Conservation (phyloP, 2,329 filamentous ascomycete genomes). For the Apiospora pterosperma region DNA sequence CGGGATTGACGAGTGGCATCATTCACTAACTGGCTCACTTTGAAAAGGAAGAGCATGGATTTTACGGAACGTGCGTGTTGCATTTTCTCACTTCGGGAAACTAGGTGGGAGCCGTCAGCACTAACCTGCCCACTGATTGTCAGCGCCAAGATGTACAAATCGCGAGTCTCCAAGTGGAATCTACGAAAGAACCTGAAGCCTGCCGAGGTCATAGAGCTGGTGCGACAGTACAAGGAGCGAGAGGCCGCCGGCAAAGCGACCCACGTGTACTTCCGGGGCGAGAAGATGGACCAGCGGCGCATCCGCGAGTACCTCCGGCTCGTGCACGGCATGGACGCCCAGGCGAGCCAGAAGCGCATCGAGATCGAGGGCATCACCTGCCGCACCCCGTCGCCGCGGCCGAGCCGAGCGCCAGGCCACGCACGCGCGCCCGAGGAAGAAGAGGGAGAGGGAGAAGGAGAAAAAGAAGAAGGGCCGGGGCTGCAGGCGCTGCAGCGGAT, state of each 20-base stretch:
- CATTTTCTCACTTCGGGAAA: background rate
- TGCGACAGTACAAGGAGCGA: background rate
- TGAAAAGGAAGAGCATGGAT: background rate
- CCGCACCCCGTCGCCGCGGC: background rate
- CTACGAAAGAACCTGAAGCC: background rate
- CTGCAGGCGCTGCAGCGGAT: background rate
- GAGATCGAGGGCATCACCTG: background rate
- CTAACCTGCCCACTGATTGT: background rate
- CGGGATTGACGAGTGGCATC: too few relatives aligned
- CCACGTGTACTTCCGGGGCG: background rate
- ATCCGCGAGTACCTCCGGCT: background rate
- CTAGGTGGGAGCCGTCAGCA: background rate
- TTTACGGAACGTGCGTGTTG: background rate
- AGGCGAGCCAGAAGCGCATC: background rate
- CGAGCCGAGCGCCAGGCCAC: too few relatives aligned
- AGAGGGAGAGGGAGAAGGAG: too few relatives aligned
- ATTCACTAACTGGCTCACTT: background rate
- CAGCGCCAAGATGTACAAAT: background rate
- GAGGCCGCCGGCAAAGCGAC: background rate
- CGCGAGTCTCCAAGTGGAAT: background rate
- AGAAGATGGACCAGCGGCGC: background rate
- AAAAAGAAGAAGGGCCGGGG: too few relatives aligned
- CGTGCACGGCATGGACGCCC: background rate
- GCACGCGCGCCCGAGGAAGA: too few relatives aligned
- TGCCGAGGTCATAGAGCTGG: background rate